A percentile compares a stretch with the other conserved stretches of the same genome.
phyloP scores from a whole-genome alignment of 2,329 filamentous ascomycete species.

The Nigrospora osmanthi region DNA sequence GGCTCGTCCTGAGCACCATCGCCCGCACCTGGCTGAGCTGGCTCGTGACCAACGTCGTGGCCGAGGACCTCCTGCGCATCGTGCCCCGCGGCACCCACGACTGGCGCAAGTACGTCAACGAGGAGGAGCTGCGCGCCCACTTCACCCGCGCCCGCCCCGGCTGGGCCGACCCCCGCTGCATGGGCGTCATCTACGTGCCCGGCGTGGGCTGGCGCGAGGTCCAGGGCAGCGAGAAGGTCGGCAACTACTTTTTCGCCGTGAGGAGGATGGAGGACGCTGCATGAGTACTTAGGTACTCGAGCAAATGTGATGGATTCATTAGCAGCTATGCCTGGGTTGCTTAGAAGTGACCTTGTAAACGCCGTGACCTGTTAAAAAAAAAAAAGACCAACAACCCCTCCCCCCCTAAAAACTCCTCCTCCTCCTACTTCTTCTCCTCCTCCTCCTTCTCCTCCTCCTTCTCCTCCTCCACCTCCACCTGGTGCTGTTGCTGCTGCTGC shows the following conservation, averaged over 20 bases:
- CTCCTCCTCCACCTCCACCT: no score
- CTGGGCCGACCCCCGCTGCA: slow-evolving; percentile 54
- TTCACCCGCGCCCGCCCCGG: slow-evolving; percentile 39
- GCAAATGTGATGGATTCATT: no score
- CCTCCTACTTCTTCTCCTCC: no score
- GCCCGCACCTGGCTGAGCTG: slow-evolving; percentile 83
- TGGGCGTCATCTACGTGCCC: slow-evolving; percentile 86
- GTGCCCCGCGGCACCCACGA: slow-evolving; percentile 93
- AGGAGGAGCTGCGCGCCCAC: slow-evolving; percentile 60
- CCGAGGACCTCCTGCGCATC: slow-evolving; percentile 79
- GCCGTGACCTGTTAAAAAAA: no score
- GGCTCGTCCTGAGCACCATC: slow-evolving; percentile 89
- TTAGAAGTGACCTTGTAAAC: no score
- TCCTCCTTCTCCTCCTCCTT: no score
- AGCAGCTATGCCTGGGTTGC: no score
- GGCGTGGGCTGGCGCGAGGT: slow-evolving; percentile 86
- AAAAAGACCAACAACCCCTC: no score
- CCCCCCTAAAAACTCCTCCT: no score
- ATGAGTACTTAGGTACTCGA: no score
- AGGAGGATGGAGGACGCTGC: slow-evolving; percentile 13
- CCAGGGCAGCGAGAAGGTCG: slow-evolving; percentile 70
- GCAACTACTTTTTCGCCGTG: slow-evolving; percentile 95
- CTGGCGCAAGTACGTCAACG: slow-evolving; percentile 93
- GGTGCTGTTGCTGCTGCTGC: no score
- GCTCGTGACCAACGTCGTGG: slow-evolving; percentile 85